Evolutionary conservation across 2,329 filamentous ascomycete species (phyloP), one percentile per base, ranked within the genome.

Genomic region (Xylariomycetidae sp.): DNA sequence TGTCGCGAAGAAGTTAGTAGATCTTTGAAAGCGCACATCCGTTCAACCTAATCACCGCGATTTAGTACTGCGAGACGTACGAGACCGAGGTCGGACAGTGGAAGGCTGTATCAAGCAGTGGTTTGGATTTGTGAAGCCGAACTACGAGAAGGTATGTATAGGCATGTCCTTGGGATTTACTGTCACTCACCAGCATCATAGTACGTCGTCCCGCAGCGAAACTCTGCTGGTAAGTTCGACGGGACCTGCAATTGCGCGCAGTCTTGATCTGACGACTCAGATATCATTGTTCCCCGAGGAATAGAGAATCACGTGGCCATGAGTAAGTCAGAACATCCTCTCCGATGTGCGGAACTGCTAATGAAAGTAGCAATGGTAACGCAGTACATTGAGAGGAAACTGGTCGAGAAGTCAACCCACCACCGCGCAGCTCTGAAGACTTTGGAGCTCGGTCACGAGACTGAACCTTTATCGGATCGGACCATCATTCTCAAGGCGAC

Each of bases 51-150:
- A 29, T 18, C 7, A 9, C 9, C 15, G 20, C 5, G 16, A 18
- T 46, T 31, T 41, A 88, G 83, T 93, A 46, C 67, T 87, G 23
- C 83, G 92, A 52, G 92, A 98, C 61, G 86, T 96, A 15, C 78
- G 78, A 49, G 86, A 95, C 50, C 79, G 92, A 51, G 90, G 85
- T 3, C 76, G 92, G 54, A 90, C 95, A 52, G 84, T 96, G 36
- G 85, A 95, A 55, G 92, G 92, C 25, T 90, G 89, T 52, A 89
- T 98, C 58, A 96, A 96, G 61, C 92, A 98, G 59, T 98, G 92
- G 92, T 95, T 96, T 57, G 68, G 67, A 9, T 98, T 85, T 56
- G 92, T 98, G 26, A 98, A 98, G 61, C 92, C 92, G 3, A 96
- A 96, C 53, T 96, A 93, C 51, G 84, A 90, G 58, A 86, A 83